Percentiles rank a stretch among this genome's conserved stretches.
These are phyloP conservation scores for Corymbia maculata DNA, from an alignment of 345 rosid genomes.

Conservation along the genomic window DNA sequence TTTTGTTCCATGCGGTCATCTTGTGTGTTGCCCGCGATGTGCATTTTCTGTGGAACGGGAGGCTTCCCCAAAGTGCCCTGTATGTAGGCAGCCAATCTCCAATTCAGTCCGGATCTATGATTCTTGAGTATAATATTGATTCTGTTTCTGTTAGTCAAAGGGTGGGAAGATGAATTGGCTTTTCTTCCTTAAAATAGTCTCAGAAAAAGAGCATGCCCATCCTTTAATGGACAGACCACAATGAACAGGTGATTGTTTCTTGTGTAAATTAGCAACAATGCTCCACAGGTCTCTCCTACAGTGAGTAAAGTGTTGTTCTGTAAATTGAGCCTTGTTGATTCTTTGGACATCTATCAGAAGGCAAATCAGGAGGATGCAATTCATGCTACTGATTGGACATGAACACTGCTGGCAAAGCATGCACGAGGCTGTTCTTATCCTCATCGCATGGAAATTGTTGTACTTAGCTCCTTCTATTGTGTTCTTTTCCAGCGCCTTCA, in stretches of 20 bases:
- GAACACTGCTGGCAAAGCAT: not conserved
- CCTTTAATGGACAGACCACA: not conserved
- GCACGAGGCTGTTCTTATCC: not conserved
- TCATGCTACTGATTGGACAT: not conserved
- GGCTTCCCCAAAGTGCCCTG: constrained; percentile 59
- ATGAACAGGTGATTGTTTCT: not conserved
- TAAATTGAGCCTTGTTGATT: not conserved
- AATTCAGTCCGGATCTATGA: constrained; percentile 52
- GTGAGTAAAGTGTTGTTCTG: not conserved
- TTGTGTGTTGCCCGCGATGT: constrained; percentile 76
- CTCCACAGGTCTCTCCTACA: not conserved
- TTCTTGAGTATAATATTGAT: constrained; percentile 5
- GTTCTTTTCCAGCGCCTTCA: not conserved
- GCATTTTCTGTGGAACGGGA: constrained; percentile 56
- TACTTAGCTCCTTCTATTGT: not conserved
- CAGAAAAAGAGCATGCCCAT: not conserved
- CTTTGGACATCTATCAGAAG: not conserved
- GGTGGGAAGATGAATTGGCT: not conserved
- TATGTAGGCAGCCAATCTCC: constrained; percentile 54
- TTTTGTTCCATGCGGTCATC: constrained; percentile 82
- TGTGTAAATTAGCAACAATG: not conserved
- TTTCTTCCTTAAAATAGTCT: not conserved
- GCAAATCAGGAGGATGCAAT: not conserved
- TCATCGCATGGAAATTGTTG: not conserved
- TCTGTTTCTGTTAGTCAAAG: not conserved